Base-by-base conservation (phyloP, 495 filamentous ascomycete species). In the Tuber calosporum region DNA sequence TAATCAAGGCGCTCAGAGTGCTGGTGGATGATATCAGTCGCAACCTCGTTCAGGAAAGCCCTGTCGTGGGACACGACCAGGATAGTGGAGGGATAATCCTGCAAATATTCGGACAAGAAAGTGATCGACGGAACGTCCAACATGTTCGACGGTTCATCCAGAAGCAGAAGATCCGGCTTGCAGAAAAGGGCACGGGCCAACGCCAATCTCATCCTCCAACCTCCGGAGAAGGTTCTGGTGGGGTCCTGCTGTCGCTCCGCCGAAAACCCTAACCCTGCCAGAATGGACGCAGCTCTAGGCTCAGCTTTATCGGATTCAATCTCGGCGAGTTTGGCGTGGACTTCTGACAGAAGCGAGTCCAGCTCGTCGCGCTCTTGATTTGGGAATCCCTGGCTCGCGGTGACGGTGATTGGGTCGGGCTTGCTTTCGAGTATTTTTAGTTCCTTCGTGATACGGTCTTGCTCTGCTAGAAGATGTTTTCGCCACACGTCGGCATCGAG, bases 71-170 rank as follows among this genome's bases (percentile, higher is more conserved):
- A 96, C 74, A 99, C 95, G 70, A 99, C 96, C 13, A 99, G 87
- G 34, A 99, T 88, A 11, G 95, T 98, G 82, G 93, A 96, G 4
- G 94, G 93, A 82, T 99, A 99, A 67, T 86, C 85, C 81, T 97
- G 93, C 8, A 99, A 91, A 79, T 99, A 99, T 80, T 92, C 97
- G 20, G 95, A 92, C 81, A 99, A 87, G 89, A 98, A 99, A 69
- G 95, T 97, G 78, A 98, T 98, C n/a, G 96, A 98, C 9, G 95
- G 96, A 75, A 98, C 95, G 83, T 99, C 95, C 93, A 99, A 94
- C 95, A 99, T 99, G 89, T 99, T 99, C 69, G 96, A 98, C 82
- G 95, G 95, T 88, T 99, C 94, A 84, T 99, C 95, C 81, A 99
- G 93, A 79, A 99, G 87, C 75, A 99, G 86, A 36, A 99, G 85